phyloP scores from a whole-genome alignment of 208 protist species.

The Borovskyia barvae region DNA sequence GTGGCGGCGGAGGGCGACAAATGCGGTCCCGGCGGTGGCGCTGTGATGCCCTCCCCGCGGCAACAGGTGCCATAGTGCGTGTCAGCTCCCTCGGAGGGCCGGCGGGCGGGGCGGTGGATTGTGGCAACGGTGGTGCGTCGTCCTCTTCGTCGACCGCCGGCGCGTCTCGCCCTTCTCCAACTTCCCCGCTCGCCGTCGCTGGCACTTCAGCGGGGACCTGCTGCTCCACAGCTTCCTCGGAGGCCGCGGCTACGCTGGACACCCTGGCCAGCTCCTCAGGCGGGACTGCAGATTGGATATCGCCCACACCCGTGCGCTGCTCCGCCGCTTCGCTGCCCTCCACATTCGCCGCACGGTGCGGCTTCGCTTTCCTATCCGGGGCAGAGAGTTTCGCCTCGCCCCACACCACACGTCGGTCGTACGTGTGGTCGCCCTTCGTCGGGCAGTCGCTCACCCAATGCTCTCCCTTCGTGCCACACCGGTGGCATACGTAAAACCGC shows the following conservation, averaged over 20 bases:
- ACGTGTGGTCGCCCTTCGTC: constrained; percentile 52
- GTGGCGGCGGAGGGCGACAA: constrained; percentile 18
- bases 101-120: constrained; percentile 12
- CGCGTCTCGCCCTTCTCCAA: background rate
- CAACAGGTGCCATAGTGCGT: constrained; percentile 65
- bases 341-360: background rate
- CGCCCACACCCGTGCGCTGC: background rate
- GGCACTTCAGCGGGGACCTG: background rate
- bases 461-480: constrained; percentile 71
- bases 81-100: constrained; percentile 36
- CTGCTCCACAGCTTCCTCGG: background rate
- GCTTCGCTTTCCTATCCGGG: background rate
- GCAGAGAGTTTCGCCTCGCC: constrained; percentile 53
- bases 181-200: background rate
- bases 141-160: constrained; percentile 17
- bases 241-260: no score
- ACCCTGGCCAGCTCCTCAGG: background rate
- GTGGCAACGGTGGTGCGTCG: constrained; percentile 32
- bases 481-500: constrained; percentile 80
- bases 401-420: constrained; percentile 67
- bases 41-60: constrained; percentile 34
- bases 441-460: constrained; percentile 82
- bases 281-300: background rate
- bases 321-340: background rate
- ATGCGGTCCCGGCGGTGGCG: constrained; percentile 17